Conservation (phyloP, 2,329 filamentous ascomycete genomes). For the Byssoonygena ceratinophila region DNA sequence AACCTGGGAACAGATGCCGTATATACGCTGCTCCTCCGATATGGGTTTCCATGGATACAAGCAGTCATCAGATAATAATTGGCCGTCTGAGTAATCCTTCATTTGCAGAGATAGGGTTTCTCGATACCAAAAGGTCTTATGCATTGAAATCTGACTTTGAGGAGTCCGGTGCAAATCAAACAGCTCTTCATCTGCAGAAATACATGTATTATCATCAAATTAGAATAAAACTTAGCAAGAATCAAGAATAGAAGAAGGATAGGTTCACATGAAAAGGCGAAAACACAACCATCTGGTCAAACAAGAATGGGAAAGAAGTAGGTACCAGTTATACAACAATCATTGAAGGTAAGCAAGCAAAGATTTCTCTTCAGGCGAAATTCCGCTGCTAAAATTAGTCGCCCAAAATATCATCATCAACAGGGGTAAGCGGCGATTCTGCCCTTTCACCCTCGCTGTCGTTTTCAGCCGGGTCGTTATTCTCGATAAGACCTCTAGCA, state of each 20-base stretch:
- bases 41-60: neutral
- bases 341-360: conserved; percentile 6
- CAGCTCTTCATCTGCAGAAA: neutral
- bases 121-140: neutral
- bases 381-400: conserved; percentile 23
- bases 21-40: neutral
- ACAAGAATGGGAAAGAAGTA: conserved; percentile 12
- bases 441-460: conserved; percentile 13
- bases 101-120: neutral
- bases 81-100: neutral
- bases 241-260: neutral
- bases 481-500: conserved; percentile 28
- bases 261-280: conserved; percentile 1
- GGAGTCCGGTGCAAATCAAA: neutral
- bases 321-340: conserved; percentile 11
- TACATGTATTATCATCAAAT: neutral
- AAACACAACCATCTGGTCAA: conserved; percentile 8
- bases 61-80: neutral
- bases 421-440: conserved; percentile 19
- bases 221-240: neutral
- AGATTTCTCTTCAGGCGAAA: neutral
- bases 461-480: conserved; percentile 20
- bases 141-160: neutral
- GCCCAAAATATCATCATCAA: conserved; percentile 37
- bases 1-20: neutral